Conservation (phyloP, 2,329 filamentous ascomycete species). For the Colletotrichum gloeosporioides region DNA sequence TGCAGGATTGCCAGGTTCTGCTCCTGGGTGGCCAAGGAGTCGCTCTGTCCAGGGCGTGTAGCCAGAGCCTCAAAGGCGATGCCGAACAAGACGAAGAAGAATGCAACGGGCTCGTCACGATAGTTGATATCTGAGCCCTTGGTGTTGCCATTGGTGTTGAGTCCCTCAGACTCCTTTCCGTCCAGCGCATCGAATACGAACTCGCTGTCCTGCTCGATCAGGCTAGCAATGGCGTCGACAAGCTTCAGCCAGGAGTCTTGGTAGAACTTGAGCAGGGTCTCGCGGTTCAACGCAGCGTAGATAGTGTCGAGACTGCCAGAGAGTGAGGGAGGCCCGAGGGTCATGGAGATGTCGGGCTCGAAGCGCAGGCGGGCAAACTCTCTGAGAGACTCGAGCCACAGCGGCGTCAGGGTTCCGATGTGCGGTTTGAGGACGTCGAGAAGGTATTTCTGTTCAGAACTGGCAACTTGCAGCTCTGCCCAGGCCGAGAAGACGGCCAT, state of each 20-base stretch:
- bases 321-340: constrained; percentile 78
- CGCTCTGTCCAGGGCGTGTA: constrained; percentile 71
- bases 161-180: constrained; percentile 70
- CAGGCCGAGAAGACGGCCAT: constrained; percentile 97
- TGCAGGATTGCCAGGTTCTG: constrained; percentile 88
- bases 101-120: constrained; percentile 94
- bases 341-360: constrained; percentile 96
- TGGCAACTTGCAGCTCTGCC: constrained; percentile 96
- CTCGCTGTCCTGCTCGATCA: constrained; percentile 97
- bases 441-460: constrained; percentile 88
- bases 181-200: constrained; percentile 98
- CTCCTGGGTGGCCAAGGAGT: constrained; percentile 73
- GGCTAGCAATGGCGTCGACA: constrained; percentile 94
- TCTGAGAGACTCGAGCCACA: constrained; percentile 91
- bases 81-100: constrained; percentile 98
- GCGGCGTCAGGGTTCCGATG: constrained; percentile 84
- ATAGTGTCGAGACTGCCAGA: constrained; percentile 91
- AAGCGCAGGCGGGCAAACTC: constrained; percentile 94
- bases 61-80: constrained; percentile 96
- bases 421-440: constrained; percentile 89
- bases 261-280: constrained; percentile 93
- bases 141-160: constrained; percentile 52
- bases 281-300: constrained; percentile 91
- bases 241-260: constrained; percentile 97
- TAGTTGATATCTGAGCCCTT: constrained; percentile 91